These are phyloP conservation scores for Lentinula edodes DNA, from an alignment of 768 basidiomycete genomes.

Conservation along the genomic window DNA sequence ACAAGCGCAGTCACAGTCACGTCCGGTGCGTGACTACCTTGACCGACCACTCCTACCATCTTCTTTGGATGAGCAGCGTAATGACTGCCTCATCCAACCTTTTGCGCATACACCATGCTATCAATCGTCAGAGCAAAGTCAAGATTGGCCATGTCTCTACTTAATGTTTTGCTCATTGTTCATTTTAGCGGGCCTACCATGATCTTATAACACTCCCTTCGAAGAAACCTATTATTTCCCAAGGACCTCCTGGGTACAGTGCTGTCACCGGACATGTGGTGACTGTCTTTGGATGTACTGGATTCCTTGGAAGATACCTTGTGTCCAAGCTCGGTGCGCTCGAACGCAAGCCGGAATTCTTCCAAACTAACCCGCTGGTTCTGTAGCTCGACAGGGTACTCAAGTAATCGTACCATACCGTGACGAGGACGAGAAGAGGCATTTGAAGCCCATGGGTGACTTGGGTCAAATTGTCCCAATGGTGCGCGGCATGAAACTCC, in stretches of 20 bases:
- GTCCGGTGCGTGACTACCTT: background rate
- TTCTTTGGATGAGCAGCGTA: constrained; percentile 22
- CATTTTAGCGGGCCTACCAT: constrained; percentile 62
- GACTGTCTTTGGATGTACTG: constrained; percentile 96
- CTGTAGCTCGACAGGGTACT: constrained; percentile 79
- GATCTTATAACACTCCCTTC: constrained; percentile 56
- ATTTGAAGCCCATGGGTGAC: constrained; percentile 92
- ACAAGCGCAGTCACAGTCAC: background rate
- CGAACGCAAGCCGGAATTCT: constrained; percentile 7
- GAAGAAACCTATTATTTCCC: constrained; percentile 62
- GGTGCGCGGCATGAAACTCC: constrained; percentile 38
- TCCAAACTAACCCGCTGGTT: background rate
- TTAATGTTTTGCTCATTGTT: background rate
- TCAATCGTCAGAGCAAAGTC: constrained; percentile 44
- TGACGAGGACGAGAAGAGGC: constrained; percentile 88
- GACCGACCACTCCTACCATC: background rate
- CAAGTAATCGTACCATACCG: constrained; percentile 95
- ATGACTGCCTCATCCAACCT: constrained; percentile 42
- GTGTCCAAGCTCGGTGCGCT: constrained; percentile 86
- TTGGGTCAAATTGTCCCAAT: constrained; percentile 93
- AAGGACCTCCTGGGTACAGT: constrained; percentile 80
- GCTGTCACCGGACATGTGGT: constrained; percentile 87
- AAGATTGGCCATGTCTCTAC: background rate
- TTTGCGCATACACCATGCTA: constrained; percentile 48
- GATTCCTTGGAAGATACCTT: constrained; percentile 91